These are phyloP conservation scores for Trichoderma atroviride DNA, from an alignment of 2,329 filamentous ascomycete species.

Conservation along the genomic window DNA sequence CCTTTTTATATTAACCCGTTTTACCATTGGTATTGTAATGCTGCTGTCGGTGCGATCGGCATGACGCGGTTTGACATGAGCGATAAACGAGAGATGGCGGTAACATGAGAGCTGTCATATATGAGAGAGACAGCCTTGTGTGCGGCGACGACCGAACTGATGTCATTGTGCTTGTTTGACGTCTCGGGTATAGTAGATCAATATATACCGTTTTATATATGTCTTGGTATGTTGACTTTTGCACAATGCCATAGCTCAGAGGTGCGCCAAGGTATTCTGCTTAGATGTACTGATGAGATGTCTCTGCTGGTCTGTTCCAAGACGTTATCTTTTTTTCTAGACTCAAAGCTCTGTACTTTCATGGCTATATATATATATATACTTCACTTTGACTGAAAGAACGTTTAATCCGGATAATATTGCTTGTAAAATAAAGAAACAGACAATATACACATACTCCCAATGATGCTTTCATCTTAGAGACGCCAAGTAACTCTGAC, in stretches of 20 bases:
- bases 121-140: neutral
- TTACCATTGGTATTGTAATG: neutral
- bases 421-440: too few relatives aligned
- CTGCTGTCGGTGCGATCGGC: neutral
- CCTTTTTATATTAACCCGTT: neutral
- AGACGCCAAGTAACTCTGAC: too few relatives aligned
- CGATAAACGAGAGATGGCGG: neutral
- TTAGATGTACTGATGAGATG: neutral
- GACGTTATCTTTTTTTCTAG: too few relatives aligned
- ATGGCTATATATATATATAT: too few relatives aligned
- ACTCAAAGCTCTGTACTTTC: too few relatives aligned
- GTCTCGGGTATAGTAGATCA: neutral
- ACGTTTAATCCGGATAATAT: too few relatives aligned
- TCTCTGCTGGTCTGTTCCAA: too few relatives aligned
- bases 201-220: neutral
- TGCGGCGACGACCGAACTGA: neutral
- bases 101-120: neutral
- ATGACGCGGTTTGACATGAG: neutral
- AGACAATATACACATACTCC: too few relatives aligned
- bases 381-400: too few relatives aligned
- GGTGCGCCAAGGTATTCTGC: neutral
- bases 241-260: neutral
- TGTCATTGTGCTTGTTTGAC: neutral
- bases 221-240: neutral
- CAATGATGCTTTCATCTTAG: too few relatives aligned